Conservation (phyloP, 345 rosid genomes). For the Microcos paniculata region DNA sequence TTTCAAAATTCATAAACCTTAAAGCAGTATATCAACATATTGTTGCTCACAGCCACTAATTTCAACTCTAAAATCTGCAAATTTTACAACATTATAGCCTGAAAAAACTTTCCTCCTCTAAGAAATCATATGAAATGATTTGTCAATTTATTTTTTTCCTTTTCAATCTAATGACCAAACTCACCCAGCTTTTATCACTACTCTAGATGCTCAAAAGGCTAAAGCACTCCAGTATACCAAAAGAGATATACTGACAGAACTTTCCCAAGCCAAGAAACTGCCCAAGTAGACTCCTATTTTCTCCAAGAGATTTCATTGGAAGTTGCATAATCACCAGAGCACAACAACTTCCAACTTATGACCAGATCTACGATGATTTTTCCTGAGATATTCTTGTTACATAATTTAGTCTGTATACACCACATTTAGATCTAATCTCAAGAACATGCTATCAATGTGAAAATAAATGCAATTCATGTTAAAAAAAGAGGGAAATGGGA, state of each 20-base stretch:
- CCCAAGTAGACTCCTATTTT: background rate
- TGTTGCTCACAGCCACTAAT: background rate
- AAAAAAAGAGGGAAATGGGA: background rate
- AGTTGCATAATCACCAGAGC: background rate
- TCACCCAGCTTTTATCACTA: background rate
- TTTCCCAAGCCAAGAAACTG: background rate
- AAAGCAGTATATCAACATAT: background rate
- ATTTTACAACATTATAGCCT: background rate
- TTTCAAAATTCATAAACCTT: background rate
- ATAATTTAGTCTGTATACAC: background rate
- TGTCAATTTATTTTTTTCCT: background rate
- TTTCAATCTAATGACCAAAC: background rate
- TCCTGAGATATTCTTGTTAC: background rate
- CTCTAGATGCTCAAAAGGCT: background rate
- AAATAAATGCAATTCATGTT: background rate
- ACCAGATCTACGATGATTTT: background rate
- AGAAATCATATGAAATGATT: background rate
- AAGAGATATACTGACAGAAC: background rate
- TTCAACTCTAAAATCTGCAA: background rate
- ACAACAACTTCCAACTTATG: background rate
- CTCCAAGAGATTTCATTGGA: background rate
- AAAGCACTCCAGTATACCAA: background rate
- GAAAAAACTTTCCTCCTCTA: background rate
- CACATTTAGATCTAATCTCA: background rate
- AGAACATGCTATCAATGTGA: background rate